Evolutionary conservation across 2,329 filamentous ascomycete genomes (phyloP).

Genomic region (Pseudocercospora musae): DNA sequence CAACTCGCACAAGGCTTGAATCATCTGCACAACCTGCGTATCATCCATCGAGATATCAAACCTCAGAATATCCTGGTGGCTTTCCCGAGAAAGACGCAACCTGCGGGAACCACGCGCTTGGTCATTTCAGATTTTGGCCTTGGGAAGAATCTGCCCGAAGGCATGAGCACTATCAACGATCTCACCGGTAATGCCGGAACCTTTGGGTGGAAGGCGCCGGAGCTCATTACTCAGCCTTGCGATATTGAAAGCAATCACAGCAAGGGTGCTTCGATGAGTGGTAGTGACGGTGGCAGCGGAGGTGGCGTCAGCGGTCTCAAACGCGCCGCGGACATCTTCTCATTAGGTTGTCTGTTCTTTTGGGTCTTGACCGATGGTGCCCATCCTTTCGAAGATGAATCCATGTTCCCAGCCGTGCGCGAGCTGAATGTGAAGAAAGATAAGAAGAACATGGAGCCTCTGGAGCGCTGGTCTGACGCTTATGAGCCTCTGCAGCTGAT

Average conservation of each 20-base stretch:
- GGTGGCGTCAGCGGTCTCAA: conserved; percentile 68
- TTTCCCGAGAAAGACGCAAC: conserved; percentile 63
- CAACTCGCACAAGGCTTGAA: conserved; percentile 87
- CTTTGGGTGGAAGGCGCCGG: conserved; percentile 92
- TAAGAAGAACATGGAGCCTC: conserved; percentile 59
- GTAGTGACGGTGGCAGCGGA: conserved; percentile 54
- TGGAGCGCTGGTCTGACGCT: conserved; percentile 65
- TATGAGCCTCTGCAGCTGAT: conserved; percentile 87
- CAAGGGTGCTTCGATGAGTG: conserved; percentile 45
- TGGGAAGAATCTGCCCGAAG: conserved; percentile 93
- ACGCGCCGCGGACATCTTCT: conserved; percentile 95
- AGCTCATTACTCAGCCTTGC: conserved; percentile 67
- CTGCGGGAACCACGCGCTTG: conserved; percentile 67
- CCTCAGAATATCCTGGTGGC: conserved; percentile 94
- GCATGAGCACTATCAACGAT: conserved; percentile 89
- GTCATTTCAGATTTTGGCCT: conserved; percentile 97
- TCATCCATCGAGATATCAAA: conserved; percentile 95
- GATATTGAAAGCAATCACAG: conserved; percentile 44
- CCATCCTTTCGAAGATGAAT: conserved; percentile 92
- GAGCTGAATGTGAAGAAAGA: conserved; percentile 97
- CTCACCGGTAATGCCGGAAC: conserved; percentile 94
- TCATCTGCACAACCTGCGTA: conserved; percentile 85
- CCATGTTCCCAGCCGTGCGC: conserved; percentile 76
- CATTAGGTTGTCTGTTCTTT: conserved; percentile 94
- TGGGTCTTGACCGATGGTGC: conserved; percentile 92